Conservation (phyloP, 495 filamentous ascomycete genomes). For the Oidiodendron maius region DNA sequence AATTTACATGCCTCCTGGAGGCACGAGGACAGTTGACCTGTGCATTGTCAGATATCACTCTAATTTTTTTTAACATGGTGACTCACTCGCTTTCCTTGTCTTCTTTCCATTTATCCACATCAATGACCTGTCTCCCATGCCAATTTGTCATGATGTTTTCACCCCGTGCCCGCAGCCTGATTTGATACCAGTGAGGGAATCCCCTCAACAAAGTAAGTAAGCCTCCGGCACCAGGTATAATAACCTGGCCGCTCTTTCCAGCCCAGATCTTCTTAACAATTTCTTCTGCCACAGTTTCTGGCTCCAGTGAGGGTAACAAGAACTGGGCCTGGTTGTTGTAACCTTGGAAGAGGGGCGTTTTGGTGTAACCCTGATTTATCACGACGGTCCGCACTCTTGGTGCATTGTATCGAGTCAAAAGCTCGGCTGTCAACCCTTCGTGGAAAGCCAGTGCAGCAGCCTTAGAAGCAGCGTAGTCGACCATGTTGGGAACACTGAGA, state of each 20-base stretch:
- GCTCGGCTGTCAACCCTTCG: slow-evolving; percentile 60
- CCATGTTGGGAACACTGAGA: slow-evolving; percentile 55
- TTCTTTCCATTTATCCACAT: slow-evolving; percentile 38
- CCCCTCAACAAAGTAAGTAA: slow-evolving; percentile 29
- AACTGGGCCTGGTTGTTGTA: slow-evolving; percentile 47
- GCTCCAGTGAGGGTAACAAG: slow-evolving; percentile 48
- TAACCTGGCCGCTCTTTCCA: slow-evolving; percentile 52
- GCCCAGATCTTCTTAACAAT: slow-evolving; percentile 52
- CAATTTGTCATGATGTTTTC: slow-evolving; percentile 37
- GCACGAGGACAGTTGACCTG: slow-evolving; percentile 18
- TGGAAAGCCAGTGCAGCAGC: slow-evolving; percentile 63
- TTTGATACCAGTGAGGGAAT: slow-evolving; percentile 41
- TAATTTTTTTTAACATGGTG: no score
- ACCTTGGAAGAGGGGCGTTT: slow-evolving; percentile 55
- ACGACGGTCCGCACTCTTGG: slow-evolving; percentile 58
- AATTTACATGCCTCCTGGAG: no score
- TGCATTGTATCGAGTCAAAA: slow-evolving; percentile 56
- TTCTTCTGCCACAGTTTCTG: slow-evolving; percentile 61
- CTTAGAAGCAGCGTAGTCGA: slow-evolving; percentile 64
- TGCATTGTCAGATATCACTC: background rate
- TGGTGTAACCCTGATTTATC: slow-evolving; percentile 59
- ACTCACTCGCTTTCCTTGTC: slow-evolving; percentile 15
- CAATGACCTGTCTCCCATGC: slow-evolving; percentile 41
- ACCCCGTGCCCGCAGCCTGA: slow-evolving; percentile 27
- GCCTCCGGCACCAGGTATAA: slow-evolving; percentile 40